These are phyloP conservation scores for Candida yuanshanica DNA, from an alignment of 805 yeast species.

Conservation along the genomic window DNA sequence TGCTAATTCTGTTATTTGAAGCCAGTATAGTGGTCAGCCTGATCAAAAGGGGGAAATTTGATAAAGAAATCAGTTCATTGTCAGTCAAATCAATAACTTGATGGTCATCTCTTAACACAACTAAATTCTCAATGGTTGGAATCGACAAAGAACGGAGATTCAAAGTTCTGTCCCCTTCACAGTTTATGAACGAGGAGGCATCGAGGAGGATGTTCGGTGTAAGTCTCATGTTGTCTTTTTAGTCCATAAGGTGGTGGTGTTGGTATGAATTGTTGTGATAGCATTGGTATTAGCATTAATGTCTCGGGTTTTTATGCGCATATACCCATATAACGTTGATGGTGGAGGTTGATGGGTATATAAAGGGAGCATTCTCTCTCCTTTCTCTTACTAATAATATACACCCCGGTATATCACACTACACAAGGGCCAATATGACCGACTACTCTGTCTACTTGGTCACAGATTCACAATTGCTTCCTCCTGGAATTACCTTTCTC, in stretches of 20 bases:
- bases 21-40: slow-evolving; percentile 49
- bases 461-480: slow-evolving; percentile 73
- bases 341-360: too few species aligned
- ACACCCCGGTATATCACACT: background rate
- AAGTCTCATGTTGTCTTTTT: slow-evolving; percentile 42
- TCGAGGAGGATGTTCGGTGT: slow-evolving; percentile 43
- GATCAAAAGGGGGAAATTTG: slow-evolving; percentile 39
- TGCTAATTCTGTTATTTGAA: slow-evolving; percentile 55
- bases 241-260: background rate
- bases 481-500: slow-evolving; percentile 47
- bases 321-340: too few species aligned
- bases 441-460: slow-evolving; percentile 71
- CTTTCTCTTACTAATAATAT: too few species aligned
- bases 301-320: background rate
- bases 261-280: background rate
- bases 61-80: slow-evolving; percentile 58
- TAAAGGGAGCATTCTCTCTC: background rate
- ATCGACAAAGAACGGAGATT: slow-evolving; percentile 36
- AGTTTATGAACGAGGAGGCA: slow-evolving; percentile 43
- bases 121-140: slow-evolving; percentile 39
- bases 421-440: background rate
- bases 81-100: slow-evolving; percentile 69
- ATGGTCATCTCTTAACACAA: slow-evolving; percentile 32
- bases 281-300: background rate
- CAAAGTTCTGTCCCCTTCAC: slow-evolving; percentile 38